phyloP scores from a whole-genome alignment of 768 basidiomycete species.

The Lentinus brumalis region DNA sequence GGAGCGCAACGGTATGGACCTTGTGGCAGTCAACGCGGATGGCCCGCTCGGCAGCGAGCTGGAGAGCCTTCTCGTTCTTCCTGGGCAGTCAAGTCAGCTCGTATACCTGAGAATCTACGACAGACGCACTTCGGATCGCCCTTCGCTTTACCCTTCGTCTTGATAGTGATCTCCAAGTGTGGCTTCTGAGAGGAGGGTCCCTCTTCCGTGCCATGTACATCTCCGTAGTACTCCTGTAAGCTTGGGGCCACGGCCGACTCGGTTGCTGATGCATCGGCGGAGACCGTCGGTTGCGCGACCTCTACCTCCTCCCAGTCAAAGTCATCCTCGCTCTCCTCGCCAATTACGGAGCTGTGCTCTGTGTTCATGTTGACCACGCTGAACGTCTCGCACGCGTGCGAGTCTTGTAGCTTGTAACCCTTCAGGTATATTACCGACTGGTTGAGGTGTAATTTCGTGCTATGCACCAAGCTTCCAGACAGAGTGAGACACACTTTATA shows the following conservation, averaged over 20 bases:
- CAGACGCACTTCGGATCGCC: slow-evolving; percentile 48
- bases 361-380: not conserved
- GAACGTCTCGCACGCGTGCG: not conserved
- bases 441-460: no score
- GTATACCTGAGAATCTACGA: not conserved
- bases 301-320: slow-evolving; percentile 82
- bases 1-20: slow-evolving; percentile 80
- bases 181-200: slow-evolving; percentile 36
- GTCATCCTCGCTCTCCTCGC: slow-evolving; percentile 58
- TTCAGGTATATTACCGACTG: no score
- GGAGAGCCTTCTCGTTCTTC: slow-evolving; percentile 42
- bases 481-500: not conserved
- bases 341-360: slow-evolving; percentile 23
- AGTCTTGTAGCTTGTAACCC: no score
- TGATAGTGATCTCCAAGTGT: slow-evolving; percentile 74
- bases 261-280: slow-evolving; percentile 2
- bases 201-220: slow-evolving; percentile 16
- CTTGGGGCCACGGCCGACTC: not conserved
- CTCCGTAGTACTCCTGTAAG: slow-evolving; percentile 2
- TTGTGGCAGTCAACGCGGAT: slow-evolving; percentile 84
- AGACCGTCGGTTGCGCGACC: slow-evolving; percentile 41
- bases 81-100: slow-evolving; percentile 26
- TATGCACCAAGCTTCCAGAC: no score
- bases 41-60: slow-evolving; percentile 66
- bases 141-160: slow-evolving; percentile 42